Conservation (phyloP, 1,284 basidiomycete species). For the Cryptococcus depauperatus region DNA sequence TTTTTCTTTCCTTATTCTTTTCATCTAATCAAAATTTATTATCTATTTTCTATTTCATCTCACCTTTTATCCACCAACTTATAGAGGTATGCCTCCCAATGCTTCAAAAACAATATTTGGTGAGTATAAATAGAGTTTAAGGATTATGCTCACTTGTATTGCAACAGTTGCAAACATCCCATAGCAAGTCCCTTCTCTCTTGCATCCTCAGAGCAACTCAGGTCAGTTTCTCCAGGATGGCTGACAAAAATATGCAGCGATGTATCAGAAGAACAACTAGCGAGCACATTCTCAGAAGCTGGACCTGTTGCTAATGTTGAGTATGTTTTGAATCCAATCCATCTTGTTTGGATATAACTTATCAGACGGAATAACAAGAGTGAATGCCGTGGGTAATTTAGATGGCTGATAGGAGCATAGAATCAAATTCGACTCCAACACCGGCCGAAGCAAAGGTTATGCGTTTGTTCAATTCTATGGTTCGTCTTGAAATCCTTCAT, state of each 20-base stretch:
- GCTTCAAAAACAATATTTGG: constrained; percentile 29
- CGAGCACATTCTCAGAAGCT: constrained; percentile 45
- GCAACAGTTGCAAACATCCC: constrained; percentile 42
- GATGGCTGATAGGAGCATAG: constrained; percentile 46
- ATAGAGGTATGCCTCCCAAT: constrained; percentile 30
- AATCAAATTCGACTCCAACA: constrained; percentile 90
- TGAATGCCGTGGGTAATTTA: background rate
- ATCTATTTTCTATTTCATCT: too few species aligned
- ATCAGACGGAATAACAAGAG: too few species aligned
- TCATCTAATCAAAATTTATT: too few species aligned
- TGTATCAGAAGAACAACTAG: constrained; percentile 46
- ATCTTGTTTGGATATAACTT: too few species aligned
- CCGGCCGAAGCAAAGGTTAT: constrained; percentile 92
- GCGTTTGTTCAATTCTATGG: constrained; percentile 96
- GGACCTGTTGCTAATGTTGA: constrained; percentile 48
- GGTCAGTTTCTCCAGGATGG: too few species aligned
- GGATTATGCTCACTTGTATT: too few species aligned
- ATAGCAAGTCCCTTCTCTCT: constrained; percentile 30
- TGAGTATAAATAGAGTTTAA: too few species aligned
- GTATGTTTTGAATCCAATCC: constrained; percentile 25
- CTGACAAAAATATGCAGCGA: constrained; percentile 33
- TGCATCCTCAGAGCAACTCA: too few species aligned
- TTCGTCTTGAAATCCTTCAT: constrained; percentile 44
- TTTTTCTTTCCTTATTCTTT: too few species aligned
- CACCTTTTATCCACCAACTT: too few species aligned